phyloP scores from a whole-genome alignment of 1,284 basidiomycete genomes.

The Malassezia japonica region DNA sequence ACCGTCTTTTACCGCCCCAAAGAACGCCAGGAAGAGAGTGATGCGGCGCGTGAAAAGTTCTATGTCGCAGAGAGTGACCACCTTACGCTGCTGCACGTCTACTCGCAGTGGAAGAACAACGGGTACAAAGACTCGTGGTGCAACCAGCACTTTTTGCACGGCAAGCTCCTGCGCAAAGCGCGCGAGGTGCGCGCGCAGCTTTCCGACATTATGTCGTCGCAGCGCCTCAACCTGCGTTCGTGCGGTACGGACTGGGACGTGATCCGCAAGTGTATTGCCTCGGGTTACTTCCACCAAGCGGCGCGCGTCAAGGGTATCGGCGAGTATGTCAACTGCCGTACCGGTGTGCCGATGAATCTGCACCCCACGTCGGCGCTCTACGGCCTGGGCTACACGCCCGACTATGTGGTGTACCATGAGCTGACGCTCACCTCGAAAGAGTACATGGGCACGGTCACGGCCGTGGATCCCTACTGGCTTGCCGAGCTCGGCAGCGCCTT shows the following conservation, averaged over 20 bases:
- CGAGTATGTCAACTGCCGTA: slow-evolving; percentile 93
- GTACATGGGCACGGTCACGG: slow-evolving; percentile 44
- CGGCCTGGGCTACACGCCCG: slow-evolving; percentile 84
- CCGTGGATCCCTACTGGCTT: slow-evolving; percentile 48
- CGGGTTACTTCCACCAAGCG: slow-evolving; percentile 98
- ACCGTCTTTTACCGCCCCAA: slow-evolving; percentile 86
- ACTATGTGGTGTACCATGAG: slow-evolving; percentile 94
- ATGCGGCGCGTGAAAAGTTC: slow-evolving; percentile 93
- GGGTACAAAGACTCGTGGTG: slow-evolving; percentile 84
- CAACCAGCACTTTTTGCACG: slow-evolving; percentile 87
- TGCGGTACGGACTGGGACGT: slow-evolving; percentile 92
- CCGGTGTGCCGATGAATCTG: slow-evolving; percentile 72
- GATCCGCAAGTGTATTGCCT: slow-evolving; percentile 91
- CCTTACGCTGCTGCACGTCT: slow-evolving; percentile 87
- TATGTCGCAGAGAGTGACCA: slow-evolving; percentile 97
- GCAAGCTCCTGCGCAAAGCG: slow-evolving; percentile 86
- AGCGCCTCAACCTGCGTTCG: slow-evolving; percentile 82
- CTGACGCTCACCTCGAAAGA: slow-evolving; percentile 41
- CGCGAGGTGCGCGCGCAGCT: slow-evolving; percentile 91
- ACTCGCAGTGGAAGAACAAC: slow-evolving; percentile 94
- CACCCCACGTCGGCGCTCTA: slow-evolving; percentile 95
- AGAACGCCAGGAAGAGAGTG: slow-evolving; percentile 87
- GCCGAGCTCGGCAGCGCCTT: slow-evolving; percentile 60
- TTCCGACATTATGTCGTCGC: slow-evolving; percentile 96
- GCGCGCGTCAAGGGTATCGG: slow-evolving; percentile 96